Evolutionary conservation across 2,329 filamentous ascomycete species (phyloP), one percentile per base, ranked within the genome.

Genomic region (Ilyonectria mors-panacis): DNA sequence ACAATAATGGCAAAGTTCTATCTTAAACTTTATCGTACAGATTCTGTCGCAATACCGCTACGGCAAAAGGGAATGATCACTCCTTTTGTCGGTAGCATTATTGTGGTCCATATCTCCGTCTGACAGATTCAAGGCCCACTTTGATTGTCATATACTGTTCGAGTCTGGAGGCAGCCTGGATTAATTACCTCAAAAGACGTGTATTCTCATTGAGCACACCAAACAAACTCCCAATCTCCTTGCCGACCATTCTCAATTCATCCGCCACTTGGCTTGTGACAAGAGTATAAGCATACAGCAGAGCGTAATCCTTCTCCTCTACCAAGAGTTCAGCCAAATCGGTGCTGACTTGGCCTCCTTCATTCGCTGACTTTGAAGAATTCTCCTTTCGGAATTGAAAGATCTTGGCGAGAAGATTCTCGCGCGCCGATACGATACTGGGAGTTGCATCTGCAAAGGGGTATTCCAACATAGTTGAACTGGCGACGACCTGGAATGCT

Each of bases 391-490:
- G 86, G 79, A 96, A 98, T 75, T 92, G 90, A 73, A 96, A 97
- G 23, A 98, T 93, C 81, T 93, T 95, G 17, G 93, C 92, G 15
- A 99, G 84, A 37, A 98, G 82, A 62, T 93, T 87, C 78, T 98
- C 95, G 63, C 95, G 88, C n/a, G 92, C 90, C 74, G 93, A 89
- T 21, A 92, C 89, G 19, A 97, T 93, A 66, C 91, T 94, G 0
- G 95, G 95, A 13, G 98, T 86, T 5, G 93, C 93, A 75, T 98
- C 94, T 17, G 93, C 95, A 59, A 98, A 86, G 0, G 95, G 94
- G 76, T 97, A 98, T 79, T 97, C 95, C 2, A 98, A 86, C 85
- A 97, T 97, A 81, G 98, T 91, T 2, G 93, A 97, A 37, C 93
- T 96, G 0, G 96, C 96, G 65, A 98, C 89, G 0, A 98, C 95